Conservation (phyloP, 2,329 filamentous ascomycete species). For the Rhinocladiella mackenziei region DNA sequence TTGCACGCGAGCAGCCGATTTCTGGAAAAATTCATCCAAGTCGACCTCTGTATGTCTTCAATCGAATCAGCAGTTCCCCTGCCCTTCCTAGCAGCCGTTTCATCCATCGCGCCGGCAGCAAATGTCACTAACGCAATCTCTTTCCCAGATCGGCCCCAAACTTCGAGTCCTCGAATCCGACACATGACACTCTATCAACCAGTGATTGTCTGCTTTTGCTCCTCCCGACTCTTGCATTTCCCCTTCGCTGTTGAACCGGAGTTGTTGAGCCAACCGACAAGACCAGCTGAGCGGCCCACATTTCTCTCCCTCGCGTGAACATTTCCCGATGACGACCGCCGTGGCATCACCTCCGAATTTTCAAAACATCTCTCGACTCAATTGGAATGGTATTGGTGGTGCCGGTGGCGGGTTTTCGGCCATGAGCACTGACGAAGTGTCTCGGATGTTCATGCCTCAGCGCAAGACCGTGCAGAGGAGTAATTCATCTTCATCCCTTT, state of each 20-base stretch:
- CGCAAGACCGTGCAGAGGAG: slow-evolving; percentile 78
- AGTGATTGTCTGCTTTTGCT: slow-evolving; percentile 16
- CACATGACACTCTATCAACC: slow-evolving; percentile 26
- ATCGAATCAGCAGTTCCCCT: not conserved
- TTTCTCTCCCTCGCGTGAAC: slow-evolving; percentile 2
- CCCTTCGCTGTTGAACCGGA: not conserved
- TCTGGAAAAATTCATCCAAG: slow-evolving; percentile 1
- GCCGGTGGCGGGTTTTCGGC: slow-evolving; percentile 60
- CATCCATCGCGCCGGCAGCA: not conserved
- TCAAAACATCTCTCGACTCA: slow-evolving; percentile 57
- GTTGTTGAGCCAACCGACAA: slow-evolving; percentile 3
- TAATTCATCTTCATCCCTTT: slow-evolving; percentile 84
- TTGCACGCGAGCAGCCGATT: slow-evolving; percentile 24
- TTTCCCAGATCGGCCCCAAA: slow-evolving; percentile 3
- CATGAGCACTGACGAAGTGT: slow-evolving; percentile 78
- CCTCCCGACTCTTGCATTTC: slow-evolving; percentile 3
- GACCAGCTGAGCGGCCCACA: not conserved
- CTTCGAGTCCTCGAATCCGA: slow-evolving; percentile 17
- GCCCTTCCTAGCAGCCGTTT: not conserved
- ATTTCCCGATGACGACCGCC: slow-evolving; percentile 55
- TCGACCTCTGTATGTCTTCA: slow-evolving; percentile 13
- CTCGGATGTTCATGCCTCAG: slow-evolving; percentile 79
- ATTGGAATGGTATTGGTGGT: slow-evolving; percentile 59
- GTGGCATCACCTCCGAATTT: slow-evolving; percentile 63
- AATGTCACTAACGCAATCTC: slow-evolving; percentile 10